A percentile compares a stretch with the other conserved stretches of the same genome.
phyloP scores from a whole-genome alignment of 495 filamentous ascomycete genomes.

The Achaetomiella virescens region DNA sequence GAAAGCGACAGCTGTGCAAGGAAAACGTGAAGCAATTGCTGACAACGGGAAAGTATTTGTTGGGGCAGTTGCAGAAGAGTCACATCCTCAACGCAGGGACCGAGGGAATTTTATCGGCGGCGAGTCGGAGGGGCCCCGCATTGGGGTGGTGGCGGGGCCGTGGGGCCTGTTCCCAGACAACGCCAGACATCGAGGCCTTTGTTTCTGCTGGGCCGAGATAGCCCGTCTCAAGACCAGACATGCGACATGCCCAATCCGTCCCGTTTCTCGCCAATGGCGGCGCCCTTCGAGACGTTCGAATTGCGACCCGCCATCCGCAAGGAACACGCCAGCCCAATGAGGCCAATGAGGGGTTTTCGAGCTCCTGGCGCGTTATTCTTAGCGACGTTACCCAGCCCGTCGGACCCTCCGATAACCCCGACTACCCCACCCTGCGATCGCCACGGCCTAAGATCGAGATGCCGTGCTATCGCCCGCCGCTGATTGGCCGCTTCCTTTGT shows the following conservation, averaged over 20 bases:
- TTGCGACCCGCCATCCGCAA: not conserved
- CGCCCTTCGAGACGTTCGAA: not conserved
- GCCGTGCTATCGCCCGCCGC: not conserved
- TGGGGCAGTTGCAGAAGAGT: not conserved
- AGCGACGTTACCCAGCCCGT: slow-evolving; percentile 2
- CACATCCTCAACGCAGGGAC: slow-evolving; percentile 5
- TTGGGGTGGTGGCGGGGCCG: slow-evolving; percentile 5
- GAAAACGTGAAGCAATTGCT: not conserved
- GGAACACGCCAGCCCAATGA: not conserved
- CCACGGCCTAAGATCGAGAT: not conserved
- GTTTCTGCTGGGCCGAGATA: not conserved
- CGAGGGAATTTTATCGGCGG: slow-evolving; percentile 10
- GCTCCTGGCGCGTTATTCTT: too few species aligned
- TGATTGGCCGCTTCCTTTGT: not conserved
- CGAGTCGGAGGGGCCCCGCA: slow-evolving; percentile 3
- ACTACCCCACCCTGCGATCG: not conserved
- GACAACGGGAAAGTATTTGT: not conserved
- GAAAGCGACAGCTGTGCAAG: not conserved
- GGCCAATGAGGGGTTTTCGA: slow-evolving; percentile 9
- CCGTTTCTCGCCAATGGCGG: slow-evolving; percentile 1
- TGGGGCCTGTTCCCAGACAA: slow-evolving; percentile 3
- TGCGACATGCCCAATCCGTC: not conserved
- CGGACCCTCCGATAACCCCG: not conserved
- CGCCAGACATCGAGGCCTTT: slow-evolving; percentile 1
- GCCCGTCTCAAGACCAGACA: not conserved